Conservation (phyloP, 208 protist species). For the Wallacemonas sp. region DNA sequence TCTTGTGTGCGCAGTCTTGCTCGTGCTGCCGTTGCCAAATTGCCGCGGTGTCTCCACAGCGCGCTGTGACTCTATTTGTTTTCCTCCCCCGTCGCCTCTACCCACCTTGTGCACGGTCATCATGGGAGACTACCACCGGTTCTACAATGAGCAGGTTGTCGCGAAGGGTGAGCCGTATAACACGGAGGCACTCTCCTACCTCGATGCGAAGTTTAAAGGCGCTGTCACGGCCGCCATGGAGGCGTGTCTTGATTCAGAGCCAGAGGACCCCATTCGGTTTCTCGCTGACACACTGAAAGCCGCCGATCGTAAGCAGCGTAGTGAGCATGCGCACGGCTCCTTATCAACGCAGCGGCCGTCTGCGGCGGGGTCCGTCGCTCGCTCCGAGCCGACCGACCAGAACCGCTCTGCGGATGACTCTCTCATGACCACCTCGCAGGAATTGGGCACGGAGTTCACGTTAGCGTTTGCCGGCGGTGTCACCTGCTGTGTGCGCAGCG, state of each 20-base stretch:
- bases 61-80: too few species aligned
- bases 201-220: slow-evolving; percentile 49
- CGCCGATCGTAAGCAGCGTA: background rate
- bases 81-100: background rate
- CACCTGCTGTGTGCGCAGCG: background rate
- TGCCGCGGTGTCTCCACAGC: too few species aligned
- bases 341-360: background rate
- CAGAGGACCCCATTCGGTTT: slow-evolving; percentile 49
- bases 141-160: slow-evolving; percentile 24
- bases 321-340: background rate
- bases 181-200: slow-evolving; percentile 25
- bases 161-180: slow-evolving; percentile 20
- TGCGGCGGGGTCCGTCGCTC: too few species aligned
- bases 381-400: background rate
- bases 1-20: too few species aligned
- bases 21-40: too few species aligned
- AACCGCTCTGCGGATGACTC: background rate
- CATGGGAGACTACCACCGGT: slow-evolving; percentile 15
- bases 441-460: background rate
- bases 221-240: slow-evolving; percentile 55
- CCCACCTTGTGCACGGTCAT: background rate
- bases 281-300: slow-evolving; percentile 46
- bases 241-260: slow-evolving; percentile 40
- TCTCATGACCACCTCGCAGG: background rate
- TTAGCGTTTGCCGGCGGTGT: background rate